These are phyloP conservation scores for Tulasnella calospora DNA, from an alignment of 768 basidiomycete genomes.

Conservation along the genomic window DNA sequence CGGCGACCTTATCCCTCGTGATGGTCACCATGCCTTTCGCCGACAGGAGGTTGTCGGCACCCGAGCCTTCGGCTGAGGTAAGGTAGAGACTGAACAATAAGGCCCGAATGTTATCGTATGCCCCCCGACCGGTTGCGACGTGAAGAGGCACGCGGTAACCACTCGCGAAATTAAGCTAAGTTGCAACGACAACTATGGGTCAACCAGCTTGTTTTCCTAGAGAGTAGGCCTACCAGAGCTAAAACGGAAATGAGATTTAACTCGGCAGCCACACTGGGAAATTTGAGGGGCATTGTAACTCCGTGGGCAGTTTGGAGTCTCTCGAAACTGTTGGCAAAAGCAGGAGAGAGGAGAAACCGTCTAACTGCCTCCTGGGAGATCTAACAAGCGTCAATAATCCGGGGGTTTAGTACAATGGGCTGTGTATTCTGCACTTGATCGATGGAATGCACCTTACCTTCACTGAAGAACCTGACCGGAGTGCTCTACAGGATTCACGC, in stretches of 20 bases:
- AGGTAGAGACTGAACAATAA: constrained; percentile 70
- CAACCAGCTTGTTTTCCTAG: neutral
- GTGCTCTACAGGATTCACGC: neutral
- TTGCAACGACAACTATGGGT: neutral
- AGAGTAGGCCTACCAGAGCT: constrained; percentile 41
- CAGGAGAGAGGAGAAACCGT: constrained; percentile 57
- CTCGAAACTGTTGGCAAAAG: constrained; percentile 58
- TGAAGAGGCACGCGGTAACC: constrained; percentile 75
- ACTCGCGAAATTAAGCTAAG: constrained; percentile 67
- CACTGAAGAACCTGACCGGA: neutral
- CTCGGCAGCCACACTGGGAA: constrained; percentile 65
- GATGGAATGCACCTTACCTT: neutral
- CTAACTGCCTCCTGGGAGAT: constrained; percentile 54
- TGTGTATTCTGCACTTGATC: neutral
- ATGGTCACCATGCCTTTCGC: constrained; percentile 61
- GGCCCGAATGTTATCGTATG: constrained; percentile 76
- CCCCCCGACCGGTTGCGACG: constrained; percentile 65
- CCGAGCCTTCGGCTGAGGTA: constrained; percentile 33
- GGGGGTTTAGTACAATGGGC: neutral
- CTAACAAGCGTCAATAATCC: constrained; percentile 37
- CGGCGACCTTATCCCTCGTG: constrained; percentile 55
- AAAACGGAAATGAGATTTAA: constrained; percentile 76
- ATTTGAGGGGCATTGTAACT: constrained; percentile 71
- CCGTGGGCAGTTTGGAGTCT: constrained; percentile 53
- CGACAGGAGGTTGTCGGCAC: constrained; percentile 35